Evolutionary conservation across 768 basidiomycete genomes (phyloP).

Genomic region (Strobilomyces echinocephalus): DNA sequence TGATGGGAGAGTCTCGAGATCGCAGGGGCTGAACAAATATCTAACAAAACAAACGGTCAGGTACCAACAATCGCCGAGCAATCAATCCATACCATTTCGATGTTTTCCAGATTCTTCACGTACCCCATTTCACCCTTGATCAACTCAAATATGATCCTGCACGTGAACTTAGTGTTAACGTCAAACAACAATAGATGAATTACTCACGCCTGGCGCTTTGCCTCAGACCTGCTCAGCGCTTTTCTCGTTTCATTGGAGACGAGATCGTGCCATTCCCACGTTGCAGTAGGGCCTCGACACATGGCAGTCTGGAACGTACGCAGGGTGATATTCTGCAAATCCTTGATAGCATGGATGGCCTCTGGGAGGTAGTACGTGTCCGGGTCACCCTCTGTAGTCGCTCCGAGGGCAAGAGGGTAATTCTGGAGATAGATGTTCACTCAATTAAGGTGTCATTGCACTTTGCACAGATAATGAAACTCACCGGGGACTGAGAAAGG

Average conservation of each 20-base stretch:
- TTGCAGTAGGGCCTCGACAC: constrained; percentile 72
- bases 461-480: too few species aligned
- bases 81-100: constrained; percentile 54
- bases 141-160: constrained; percentile 86
- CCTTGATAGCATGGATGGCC: constrained; percentile 80
- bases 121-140: constrained; percentile 97
- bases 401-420: constrained; percentile 78
- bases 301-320: constrained; percentile 88
- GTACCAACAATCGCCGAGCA: constrained; percentile 13
- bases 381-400: constrained; percentile 72
- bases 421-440: constrained; percentile 62
- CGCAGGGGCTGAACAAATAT: constrained; percentile 80
- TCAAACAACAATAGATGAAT: background rate
- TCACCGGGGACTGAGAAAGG: too few species aligned
- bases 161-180: background rate
- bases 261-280: constrained; percentile 90
- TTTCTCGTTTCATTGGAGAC: constrained; percentile 64
- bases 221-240: constrained; percentile 63
- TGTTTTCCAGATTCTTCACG: constrained; percentile 85
- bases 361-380: constrained; percentile 80
- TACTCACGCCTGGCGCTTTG: constrained; percentile 82
- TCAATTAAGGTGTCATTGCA: too few species aligned
- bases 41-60: constrained; percentile 34
- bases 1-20: constrained; percentile 68
- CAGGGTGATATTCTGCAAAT: constrained; percentile 75